Evolutionary conservation across 768 basidiomycete genomes (phyloP).

Genomic region (Sporobolomyces roseus): DNA sequence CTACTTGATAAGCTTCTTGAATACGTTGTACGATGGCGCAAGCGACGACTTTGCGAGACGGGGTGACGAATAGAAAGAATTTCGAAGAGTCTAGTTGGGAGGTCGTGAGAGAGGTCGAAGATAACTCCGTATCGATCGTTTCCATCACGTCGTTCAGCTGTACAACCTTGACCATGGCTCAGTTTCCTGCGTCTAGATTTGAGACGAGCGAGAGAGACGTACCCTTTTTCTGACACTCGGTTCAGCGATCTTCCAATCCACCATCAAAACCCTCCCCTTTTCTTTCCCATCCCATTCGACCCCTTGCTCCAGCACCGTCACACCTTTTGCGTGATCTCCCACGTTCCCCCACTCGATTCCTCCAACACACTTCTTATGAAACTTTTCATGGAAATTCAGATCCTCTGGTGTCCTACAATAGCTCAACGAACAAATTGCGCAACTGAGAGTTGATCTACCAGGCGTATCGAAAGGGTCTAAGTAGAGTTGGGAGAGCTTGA

Average conservation of each 20-base stretch:
- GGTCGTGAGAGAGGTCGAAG: slow-evolving; percentile 25
- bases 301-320: slow-evolving; percentile 22
- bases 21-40: slow-evolving; percentile 40
- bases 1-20: slow-evolving; percentile 30
- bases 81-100: slow-evolving; percentile 32
- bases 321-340: background rate
- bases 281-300: slow-evolving; percentile 23
- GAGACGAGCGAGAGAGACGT: background rate
- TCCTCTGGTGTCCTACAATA: slow-evolving; percentile 38
- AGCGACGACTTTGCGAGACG: slow-evolving; percentile 35
- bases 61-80: slow-evolving; percentile 36
- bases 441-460: slow-evolving; percentile 25
- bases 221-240: slow-evolving; percentile 12
- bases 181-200: background rate
- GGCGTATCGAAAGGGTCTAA: slow-evolving; percentile 36
- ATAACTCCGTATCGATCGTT: slow-evolving; percentile 39
- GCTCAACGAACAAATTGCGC: slow-evolving; percentile 27
- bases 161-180: background rate
- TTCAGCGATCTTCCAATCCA: slow-evolving; percentile 21
- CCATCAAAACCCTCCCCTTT: slow-evolving; percentile 25
- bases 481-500: slow-evolving; percentile 37
- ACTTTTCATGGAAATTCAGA: slow-evolving; percentile 28
- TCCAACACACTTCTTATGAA: slow-evolving; percentile 35
- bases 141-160: slow-evolving; percentile 38
- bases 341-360: slow-evolving; percentile 29